Percentiles rank a stretch among this genome's conserved stretches.
Conservation (phyloP, 495 filamentous ascomycete genomes). For the Talaromyces ruber region DNA sequence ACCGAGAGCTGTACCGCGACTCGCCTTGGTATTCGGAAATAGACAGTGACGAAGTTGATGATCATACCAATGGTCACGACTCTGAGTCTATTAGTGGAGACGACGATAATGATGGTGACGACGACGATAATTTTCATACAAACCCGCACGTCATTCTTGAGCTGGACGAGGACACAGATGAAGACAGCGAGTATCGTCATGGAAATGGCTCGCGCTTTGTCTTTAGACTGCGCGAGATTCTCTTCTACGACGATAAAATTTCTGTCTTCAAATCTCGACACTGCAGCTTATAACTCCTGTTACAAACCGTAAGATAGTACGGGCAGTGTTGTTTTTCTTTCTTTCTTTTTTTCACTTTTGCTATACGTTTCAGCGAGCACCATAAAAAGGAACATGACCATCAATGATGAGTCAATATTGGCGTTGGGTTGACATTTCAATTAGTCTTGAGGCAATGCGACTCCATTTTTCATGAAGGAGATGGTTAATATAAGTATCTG, state of each 20-base stretch:
- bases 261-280: constrained; percentile 76
- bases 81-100: constrained; percentile 25
- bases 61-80: constrained; percentile 36
- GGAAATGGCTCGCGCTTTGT: constrained; percentile 35
- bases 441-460: not conserved
- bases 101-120: not conserved
- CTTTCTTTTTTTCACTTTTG: not conserved
- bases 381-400: not conserved
- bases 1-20: constrained; percentile 24
- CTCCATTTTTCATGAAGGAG: not conserved
- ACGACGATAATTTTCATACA: constrained; percentile 30
- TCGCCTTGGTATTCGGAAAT: constrained; percentile 35
- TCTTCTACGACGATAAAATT: constrained; percentile 86
- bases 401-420: not conserved
- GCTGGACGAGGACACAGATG: constrained; percentile 45
- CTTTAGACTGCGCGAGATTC: constrained; percentile 70
- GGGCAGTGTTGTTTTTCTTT: not conserved
- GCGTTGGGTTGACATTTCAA: not conserved
- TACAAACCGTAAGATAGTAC: not conserved
- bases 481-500: not conserved
- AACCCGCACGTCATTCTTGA: constrained; percentile 6
- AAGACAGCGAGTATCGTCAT: constrained; percentile 18
- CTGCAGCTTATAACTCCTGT: constrained; percentile 22
- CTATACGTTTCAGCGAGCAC: not conserved
- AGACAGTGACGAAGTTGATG: constrained; percentile 29